phyloP scores from a whole-genome alignment of 2,329 filamentous ascomycete species.

The Sclerotinia subarctica region DNA sequence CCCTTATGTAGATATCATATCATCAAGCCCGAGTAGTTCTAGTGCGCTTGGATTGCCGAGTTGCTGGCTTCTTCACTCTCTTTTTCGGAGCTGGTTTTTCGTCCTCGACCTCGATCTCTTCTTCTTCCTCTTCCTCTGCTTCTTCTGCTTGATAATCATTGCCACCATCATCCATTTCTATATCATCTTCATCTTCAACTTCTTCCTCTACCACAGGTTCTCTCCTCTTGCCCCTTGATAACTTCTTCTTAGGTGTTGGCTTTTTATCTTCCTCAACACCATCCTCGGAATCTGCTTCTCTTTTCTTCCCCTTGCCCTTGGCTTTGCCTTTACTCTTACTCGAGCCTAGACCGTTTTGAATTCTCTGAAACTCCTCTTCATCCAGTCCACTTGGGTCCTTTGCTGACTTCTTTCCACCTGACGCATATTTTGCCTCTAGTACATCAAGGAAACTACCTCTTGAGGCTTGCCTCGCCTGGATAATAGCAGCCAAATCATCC shows the following conservation, averaged over 20 bases:
- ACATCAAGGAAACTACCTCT: slow-evolving; percentile 64
- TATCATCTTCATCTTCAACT: neutral
- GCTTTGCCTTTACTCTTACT: slow-evolving; percentile 3
- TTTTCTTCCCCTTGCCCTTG: slow-evolving; percentile 35
- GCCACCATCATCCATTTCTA: neutral
- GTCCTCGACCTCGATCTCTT: neutral
- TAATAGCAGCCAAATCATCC: slow-evolving; percentile 67
- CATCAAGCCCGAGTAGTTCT: slow-evolving; percentile 3
- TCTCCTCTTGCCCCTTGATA: slow-evolving; percentile 9
- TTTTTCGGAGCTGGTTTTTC: slow-evolving; percentile 11
- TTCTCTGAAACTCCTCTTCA: slow-evolving; percentile 55
- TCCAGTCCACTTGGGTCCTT: slow-evolving; percentile 59
- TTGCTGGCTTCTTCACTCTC: neutral
- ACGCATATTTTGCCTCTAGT: slow-evolving; percentile 71
- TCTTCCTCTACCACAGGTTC: slow-evolving; percentile 6
- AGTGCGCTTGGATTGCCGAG: slow-evolving; percentile 11
- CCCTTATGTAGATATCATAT: neutral
- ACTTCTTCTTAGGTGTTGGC: slow-evolving; percentile 2
- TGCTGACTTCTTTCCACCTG: slow-evolving; percentile 50
- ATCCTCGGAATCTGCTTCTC: slow-evolving; percentile 14
- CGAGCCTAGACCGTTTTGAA: neutral
- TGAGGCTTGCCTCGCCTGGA: slow-evolving; percentile 66
- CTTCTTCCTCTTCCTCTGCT: slow-evolving; percentile 12
- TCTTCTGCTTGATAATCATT: slow-evolving; percentile 7
- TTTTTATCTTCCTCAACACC: slow-evolving; percentile 16